Evolutionary conservation across 805 yeast genomes (phyloP).

Genomic region (Saturnispora diversa): DNA sequence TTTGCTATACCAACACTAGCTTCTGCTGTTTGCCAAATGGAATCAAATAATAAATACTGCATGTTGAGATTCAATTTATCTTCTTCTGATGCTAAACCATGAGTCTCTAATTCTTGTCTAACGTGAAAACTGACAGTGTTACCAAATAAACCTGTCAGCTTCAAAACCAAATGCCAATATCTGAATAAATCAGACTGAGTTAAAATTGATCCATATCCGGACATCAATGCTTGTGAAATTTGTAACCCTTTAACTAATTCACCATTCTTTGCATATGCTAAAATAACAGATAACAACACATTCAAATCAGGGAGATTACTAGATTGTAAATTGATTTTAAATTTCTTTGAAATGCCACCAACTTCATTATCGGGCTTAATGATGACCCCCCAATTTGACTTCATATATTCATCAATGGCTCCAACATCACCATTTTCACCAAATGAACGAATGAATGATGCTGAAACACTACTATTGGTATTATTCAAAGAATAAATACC

Average conservation of each 20-base stretch:
- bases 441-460: slow-evolving; percentile 23
- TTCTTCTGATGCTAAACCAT: background rate
- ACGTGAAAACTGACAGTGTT: slow-evolving; percentile 19
- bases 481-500: background rate
- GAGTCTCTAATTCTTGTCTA: slow-evolving; percentile 16
- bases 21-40: slow-evolving; percentile 20
- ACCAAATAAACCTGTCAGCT: slow-evolving; percentile 20
- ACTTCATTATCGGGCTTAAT: slow-evolving; percentile 1
- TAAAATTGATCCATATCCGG: background rate
- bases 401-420: slow-evolving; percentile 21
- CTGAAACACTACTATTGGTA: background rate
- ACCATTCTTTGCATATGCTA: slow-evolving; percentile 26
- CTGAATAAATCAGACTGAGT: slow-evolving; percentile 2
- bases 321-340: background rate
- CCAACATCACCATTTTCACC: slow-evolving; percentile 25
- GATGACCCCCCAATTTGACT: slow-evolving; percentile 25
- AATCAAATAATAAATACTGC: slow-evolving; percentile 21
- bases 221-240: slow-evolving; percentile 4
- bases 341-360: background rate
- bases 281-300: slow-evolving; percentile 23
- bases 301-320: slow-evolving; percentile 20
- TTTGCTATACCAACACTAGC: slow-evolving; percentile 8
- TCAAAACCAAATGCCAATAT: slow-evolving; percentile 25
- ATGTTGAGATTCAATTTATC: slow-evolving; percentile 9
- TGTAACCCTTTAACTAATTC: slow-evolving; percentile 20